Conservation (phyloP, 2,329 filamentous ascomycete species). For the Pseudogymnoascus sp. region DNA sequence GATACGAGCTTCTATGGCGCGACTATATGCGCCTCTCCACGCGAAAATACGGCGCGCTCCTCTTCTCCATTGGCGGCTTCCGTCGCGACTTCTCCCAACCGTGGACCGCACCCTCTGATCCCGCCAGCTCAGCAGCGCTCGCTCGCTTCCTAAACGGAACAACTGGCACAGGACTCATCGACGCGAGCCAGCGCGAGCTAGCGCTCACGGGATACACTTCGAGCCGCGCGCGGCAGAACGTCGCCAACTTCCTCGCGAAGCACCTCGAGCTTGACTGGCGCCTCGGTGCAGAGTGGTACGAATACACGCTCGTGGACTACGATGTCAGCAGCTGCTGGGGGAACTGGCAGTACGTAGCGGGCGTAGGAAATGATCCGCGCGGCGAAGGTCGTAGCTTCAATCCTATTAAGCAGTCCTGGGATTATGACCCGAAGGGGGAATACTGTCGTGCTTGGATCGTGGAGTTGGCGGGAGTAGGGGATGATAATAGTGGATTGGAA, state of each 20-base stretch:
- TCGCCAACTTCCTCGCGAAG: constrained; percentile 65
- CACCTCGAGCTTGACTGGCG: constrained; percentile 72
- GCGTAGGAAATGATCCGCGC: constrained; percentile 71
- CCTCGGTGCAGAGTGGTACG: constrained; percentile 75
- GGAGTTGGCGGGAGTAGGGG: constrained; percentile 48
- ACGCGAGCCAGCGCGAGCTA: constrained; percentile 67
- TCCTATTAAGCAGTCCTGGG: constrained; percentile 69
- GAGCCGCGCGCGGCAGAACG: constrained; percentile 68
- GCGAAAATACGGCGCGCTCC: constrained; percentile 55
- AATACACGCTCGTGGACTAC: constrained; percentile 65
- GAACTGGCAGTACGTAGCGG: constrained; percentile 76
- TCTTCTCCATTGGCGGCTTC: constrained; percentile 61
- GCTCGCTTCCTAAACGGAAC: constrained; percentile 55
- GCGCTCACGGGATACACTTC: constrained; percentile 70
- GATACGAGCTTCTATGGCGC: constrained; percentile 68
- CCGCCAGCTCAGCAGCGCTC: constrained; percentile 41
- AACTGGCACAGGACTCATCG: constrained; percentile 69
- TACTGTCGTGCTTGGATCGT: constrained; percentile 69
- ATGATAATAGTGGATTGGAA: constrained; percentile 15
- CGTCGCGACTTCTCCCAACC: constrained; percentile 35
- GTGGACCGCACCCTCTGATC: constrained; percentile 34
- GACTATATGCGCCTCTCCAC: constrained; percentile 76
- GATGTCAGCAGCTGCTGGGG: constrained; percentile 71
- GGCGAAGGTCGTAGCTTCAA: constrained; percentile 69
- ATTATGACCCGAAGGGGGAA: constrained; percentile 62